Evolutionary conservation across 2,329 filamentous ascomycete genomes (phyloP), one percentile per base, ranked within the genome.

Genomic region (Aspergillus floridensis): DNA sequence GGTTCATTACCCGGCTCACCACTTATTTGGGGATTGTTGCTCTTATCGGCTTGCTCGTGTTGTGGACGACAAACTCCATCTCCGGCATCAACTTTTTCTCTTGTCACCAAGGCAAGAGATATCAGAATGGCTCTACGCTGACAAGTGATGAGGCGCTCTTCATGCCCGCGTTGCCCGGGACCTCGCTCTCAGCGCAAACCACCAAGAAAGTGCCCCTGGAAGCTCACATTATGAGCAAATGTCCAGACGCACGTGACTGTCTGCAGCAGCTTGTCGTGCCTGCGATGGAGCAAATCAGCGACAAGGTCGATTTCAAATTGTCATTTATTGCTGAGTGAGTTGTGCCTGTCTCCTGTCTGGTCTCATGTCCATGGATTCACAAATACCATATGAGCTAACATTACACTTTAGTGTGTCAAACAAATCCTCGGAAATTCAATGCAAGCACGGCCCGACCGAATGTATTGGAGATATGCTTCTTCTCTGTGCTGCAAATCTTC

Each of bases 141-240:
- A 41, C 31, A 8, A n/a, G 14, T 32, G 60, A 57, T 44, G 58
- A 44, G 41, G 38, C 47, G 4, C 51, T 38, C 10, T 49, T 59
- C 29, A 55, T 59, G 55, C 57, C n/a, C 7, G 44, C 21, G 14
- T 31, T 46, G 24, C 21, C 21, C 4, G 29, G 21, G 11, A 21
- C 38, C 11, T 46, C 41, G 14, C 11, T 29, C 12, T 16, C 26
- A 22, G 49, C 47, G 41, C 52, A 38, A 41, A 38, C 26, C 5
- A 58, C 21, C 29, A 44, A 58, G 29, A 71, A 65, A 59, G 89
- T 98, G 4, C 90, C 92, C 4, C 78, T 99, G 2, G 95, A 99
- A 74, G 91, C 92, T 58, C 93, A 98, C 75, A 95, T 98, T 68
- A 99, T 98, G 88, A 91, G 88, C 78, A 97, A 98, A 82, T 99